Evolutionary conservation across 1,284 basidiomycete genomes (phyloP).

Genomic region (Athelia psychrophila): DNA sequence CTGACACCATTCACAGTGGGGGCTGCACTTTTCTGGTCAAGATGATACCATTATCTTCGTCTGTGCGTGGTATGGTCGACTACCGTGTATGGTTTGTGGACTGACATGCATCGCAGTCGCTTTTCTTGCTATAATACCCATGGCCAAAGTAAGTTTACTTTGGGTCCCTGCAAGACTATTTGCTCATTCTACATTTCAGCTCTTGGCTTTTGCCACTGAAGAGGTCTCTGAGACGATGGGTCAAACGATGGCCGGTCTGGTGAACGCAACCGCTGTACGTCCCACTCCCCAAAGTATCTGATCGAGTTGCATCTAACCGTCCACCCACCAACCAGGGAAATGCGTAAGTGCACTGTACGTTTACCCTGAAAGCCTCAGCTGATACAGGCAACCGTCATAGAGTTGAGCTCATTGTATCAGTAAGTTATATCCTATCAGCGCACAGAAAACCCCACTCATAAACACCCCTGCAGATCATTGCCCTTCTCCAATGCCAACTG

Average conservation of each 20-base stretch:
- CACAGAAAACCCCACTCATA: slow-evolving; percentile 9
- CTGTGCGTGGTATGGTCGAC: slow-evolving; percentile 41
- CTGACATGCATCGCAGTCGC: slow-evolving; percentile 43
- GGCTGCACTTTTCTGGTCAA: slow-evolving; percentile 55
- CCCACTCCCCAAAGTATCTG: slow-evolving; percentile 5
- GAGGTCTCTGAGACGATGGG: slow-evolving; percentile 81
- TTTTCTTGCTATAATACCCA: slow-evolving; percentile 70
- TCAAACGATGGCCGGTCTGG: slow-evolving; percentile 81
- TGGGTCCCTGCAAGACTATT: background rate
- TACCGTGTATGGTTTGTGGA: background rate
- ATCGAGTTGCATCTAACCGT: slow-evolving; percentile 2
- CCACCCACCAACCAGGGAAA: slow-evolving; percentile 57
- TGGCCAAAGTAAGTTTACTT: slow-evolving; percentile 57
- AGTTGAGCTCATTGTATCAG: slow-evolving; percentile 79
- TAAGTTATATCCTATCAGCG: slow-evolving; percentile 31
- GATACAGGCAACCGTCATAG: slow-evolving; percentile 30
- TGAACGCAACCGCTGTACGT: slow-evolving; percentile 83
- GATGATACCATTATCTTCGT: slow-evolving; percentile 68
- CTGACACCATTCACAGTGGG: slow-evolving; percentile 52
- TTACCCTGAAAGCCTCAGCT: background rate
- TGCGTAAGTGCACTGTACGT: slow-evolving; percentile 52
- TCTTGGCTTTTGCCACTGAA: slow-evolving; percentile 87
- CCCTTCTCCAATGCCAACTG: slow-evolving; percentile 77
- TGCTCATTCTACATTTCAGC: slow-evolving; percentile 31
- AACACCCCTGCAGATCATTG: slow-evolving; percentile 64